Base-by-base conservation (phyloP, 352 stramenopile genomes). In the Phytophthora pseudosyringae region DNA sequence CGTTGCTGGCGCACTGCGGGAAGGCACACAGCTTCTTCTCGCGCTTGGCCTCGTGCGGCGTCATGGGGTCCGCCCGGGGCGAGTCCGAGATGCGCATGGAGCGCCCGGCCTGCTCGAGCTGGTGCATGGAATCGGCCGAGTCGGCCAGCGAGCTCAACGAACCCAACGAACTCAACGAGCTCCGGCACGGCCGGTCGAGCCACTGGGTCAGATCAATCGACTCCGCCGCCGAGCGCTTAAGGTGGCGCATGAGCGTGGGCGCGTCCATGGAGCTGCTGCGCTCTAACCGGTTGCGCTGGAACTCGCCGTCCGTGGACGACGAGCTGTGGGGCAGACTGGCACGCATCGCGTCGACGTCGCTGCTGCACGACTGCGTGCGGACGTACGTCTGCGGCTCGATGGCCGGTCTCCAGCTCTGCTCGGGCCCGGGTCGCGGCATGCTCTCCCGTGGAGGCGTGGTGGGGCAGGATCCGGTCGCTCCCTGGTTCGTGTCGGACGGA, bases 11-110 rank as follows among this genome's bases (percentile, higher is more conserved):
- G 61, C 88, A 95, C 26, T 86, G 64, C 9, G 83, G 80, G 41
- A 93, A 90, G 8, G 78, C 82, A 54, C 83, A 93, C 10, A 93
- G 69, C 63, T 93, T 93, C 64, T 93, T 93, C 64, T 90, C 83
- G 11, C 83, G 83, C 32, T 76, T 76, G 44, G 55, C 10, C 3
- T 81, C 77, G 43, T 52, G 49, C 18, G 33, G 44, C 49, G 55
- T 25, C 54, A 35, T 12, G 32, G 9, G 28, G 46, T 75, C 61
- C 0, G 36, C 35, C 12, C 50, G 67, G 8, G 67, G 63, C 7
- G 67, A 70, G 55, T 76, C 67, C 35, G 71, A 73, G 58, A 75
- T 71, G 29, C 44, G 68, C 48, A 80, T 76, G 31, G 59, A 76
- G 35, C 64, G 67, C 29, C 67, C 74, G 5, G 61, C 63, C 28